Base-by-base conservation (phyloP, 768 basidiomycete genomes). In the Scleroderma bovista region DNA sequence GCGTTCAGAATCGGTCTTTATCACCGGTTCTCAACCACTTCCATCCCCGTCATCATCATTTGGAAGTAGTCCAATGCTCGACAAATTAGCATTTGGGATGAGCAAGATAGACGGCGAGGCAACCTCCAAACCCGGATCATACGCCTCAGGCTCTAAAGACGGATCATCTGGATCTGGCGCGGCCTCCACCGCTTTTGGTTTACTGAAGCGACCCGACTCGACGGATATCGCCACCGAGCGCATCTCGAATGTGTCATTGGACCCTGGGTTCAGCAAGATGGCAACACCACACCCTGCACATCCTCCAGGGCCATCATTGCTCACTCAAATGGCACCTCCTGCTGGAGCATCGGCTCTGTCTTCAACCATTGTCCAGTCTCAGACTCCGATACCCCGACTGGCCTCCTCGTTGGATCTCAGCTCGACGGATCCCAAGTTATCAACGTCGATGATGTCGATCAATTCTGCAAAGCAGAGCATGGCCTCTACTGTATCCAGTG, bases 81-180 rank as follows among this genome's bases (percentile, higher is more conserved):
- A 96, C 75, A 87, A 86, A 57, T 90, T 84, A 74, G 84, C 83
- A 0, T 95, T 99, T 60, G 86, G 83, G 3, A 98, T 98, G 95
- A 85, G 79, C 70, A 89, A 84, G 69, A 94, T 97, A 59, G 88
- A 83, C 19, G 74, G 71, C 39, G 67, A 72, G 34, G 65, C 57
- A 41, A 58, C 61, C 10, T 69, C 66, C 40, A 70, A 71, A 36
- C 64, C 68, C 2, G 69, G 64, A 47, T 68, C 69, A 33, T 49
- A 58, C 13, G 60, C 62, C 20, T 66, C 65, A 7, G 39, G 41
- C 26, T 60, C 64, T 7, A 59, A 62, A 52, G 62, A 67, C 6
- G 51, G 33, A 1, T 45, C 53, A 8, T 46, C 57, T n/a, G 62
- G 53, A 52, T 62, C 65, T 23, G 44, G 2, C 16, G 44, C 48